A percentile compares a stretch with the other conserved stretches of the same genome.
phyloP scores from a whole-genome alignment of 106 monocot genomes.

The Amphibolis antarctica region DNA sequence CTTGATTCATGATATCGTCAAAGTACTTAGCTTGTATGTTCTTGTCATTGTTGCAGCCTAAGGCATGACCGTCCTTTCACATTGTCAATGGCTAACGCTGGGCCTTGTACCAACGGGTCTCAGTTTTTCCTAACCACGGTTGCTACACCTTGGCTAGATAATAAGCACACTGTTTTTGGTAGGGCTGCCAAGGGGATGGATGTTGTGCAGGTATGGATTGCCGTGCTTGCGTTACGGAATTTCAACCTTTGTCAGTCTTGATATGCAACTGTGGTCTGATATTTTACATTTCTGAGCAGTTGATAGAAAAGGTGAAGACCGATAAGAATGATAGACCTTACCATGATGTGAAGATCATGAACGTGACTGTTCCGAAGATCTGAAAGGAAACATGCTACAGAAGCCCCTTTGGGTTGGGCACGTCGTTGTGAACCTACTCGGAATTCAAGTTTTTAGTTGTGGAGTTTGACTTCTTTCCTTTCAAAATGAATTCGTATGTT shows the following conservation, averaged over 20 bases:
- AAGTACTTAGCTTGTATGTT: not conserved
- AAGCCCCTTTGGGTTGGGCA: not conserved
- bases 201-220: conserved; percentile 74
- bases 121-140: conserved; percentile 98
- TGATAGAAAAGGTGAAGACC: conserved; percentile 89
- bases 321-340: conserved; percentile 93
- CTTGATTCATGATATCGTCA: too few species aligned
- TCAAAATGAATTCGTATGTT: too few species aligned
- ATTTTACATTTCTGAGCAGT: conserved; percentile 24
- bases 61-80: conserved; percentile 98
- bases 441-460: too few species aligned
- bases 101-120: conserved; percentile 89
- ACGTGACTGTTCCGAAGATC: conserved; percentile 77
- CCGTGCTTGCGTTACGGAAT: not conserved
- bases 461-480: too few species aligned
- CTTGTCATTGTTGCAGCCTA: conserved; percentile 41
- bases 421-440: too few species aligned
- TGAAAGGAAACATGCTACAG: not conserved
- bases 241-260: not conserved
- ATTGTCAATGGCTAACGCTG: conserved; percentile 96
- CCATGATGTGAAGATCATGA: conserved; percentile 97
- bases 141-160: conserved; percentile 94
- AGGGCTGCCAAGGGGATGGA: conserved; percentile 98
- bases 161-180: conserved; percentile 94
- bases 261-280: not conserved